These are phyloP conservation scores for Hebeloma cylindrosporum DNA, from an alignment of 768 basidiomycete genomes.

Conservation along the genomic window DNA sequence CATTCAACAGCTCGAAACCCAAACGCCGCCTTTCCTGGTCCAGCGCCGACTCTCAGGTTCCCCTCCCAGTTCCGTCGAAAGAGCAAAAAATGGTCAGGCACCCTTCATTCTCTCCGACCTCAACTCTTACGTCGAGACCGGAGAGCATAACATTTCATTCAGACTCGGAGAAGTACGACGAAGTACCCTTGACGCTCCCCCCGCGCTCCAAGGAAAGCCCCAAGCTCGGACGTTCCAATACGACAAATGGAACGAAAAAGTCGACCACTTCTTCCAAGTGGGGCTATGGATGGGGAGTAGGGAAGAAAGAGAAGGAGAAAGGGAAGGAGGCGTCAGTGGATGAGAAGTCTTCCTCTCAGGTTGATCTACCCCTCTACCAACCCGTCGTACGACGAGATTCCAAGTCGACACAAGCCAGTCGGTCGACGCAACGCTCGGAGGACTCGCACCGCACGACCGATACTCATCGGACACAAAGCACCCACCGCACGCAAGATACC, in stretches of 20 bases:
- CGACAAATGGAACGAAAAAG: slow-evolving; percentile 60
- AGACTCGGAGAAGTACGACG: slow-evolving; percentile 63
- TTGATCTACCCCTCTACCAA: slow-evolving; percentile 41
- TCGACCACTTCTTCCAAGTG: slow-evolving; percentile 46
- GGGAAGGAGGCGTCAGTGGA: slow-evolving; percentile 29
- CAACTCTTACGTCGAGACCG: slow-evolving; percentile 40
- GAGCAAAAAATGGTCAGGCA: slow-evolving; percentile 34
- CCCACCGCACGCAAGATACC: slow-evolving; percentile 26
- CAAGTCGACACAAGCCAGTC: slow-evolving; percentile 34
- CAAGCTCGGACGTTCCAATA: slow-evolving; percentile 48
- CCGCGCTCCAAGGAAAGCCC: slow-evolving; percentile 37
- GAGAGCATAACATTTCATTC: slow-evolving; percentile 57
- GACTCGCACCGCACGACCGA: slow-evolving; percentile 30
- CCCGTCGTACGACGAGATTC: slow-evolving; percentile 34
- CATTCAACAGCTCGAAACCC: slow-evolving; percentile 52
- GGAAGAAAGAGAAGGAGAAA: slow-evolving; percentile 49
- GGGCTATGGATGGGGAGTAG: slow-evolving; percentile 74
- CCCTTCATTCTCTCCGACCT: slow-evolving; percentile 39
- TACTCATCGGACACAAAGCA: slow-evolving; percentile 28
- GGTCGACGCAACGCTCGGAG: slow-evolving; percentile 29
- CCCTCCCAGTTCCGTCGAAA: slow-evolving; percentile 16
- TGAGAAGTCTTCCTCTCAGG: slow-evolving; percentile 30
- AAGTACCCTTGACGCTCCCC: slow-evolving; percentile 36
- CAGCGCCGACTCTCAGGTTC: slow-evolving; percentile 8
- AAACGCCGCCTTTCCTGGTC: slow-evolving; percentile 50